Conservation (phyloP, 805 yeast species). For the Zygosaccharomyces gambellarensis region DNA sequence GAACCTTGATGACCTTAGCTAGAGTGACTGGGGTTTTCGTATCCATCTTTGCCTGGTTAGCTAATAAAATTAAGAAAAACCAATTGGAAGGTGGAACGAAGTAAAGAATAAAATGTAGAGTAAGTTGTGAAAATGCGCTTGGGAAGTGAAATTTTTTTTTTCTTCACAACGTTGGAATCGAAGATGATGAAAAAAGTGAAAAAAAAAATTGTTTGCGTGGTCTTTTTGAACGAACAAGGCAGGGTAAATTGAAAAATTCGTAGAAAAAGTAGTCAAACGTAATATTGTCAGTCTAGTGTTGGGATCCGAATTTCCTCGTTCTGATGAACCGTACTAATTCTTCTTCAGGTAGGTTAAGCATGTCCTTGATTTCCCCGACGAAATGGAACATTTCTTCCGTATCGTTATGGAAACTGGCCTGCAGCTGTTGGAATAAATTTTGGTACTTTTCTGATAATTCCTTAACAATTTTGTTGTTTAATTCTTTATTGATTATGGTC, state of each 20-base stretch:
- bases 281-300: neutral
- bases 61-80: constrained; percentile 1
- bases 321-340: constrained; percentile 31
- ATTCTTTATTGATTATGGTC: constrained; percentile 35
- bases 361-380: constrained; percentile 34
- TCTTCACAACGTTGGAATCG: constrained; percentile 3
- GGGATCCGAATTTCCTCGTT: constrained; percentile 14
- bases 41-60: constrained; percentile 32
- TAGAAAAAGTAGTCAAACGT: neutral
- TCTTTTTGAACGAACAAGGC: constrained; percentile 7
- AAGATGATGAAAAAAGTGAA: constrained; percentile 2
- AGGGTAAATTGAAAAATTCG: constrained; percentile 10
- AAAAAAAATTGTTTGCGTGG: constrained; percentile 16
- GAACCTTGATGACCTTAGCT: constrained; percentile 98
- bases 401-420: constrained; percentile 34
- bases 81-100: neutral
- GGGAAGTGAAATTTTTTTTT: constrained; percentile 10
- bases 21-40: constrained; percentile 90
- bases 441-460: constrained; percentile 37
- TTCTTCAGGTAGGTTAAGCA: constrained; percentile 36
- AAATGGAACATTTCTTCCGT: constrained; percentile 37
- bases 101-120: neutral
- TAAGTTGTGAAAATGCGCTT: constrained; percentile 2
- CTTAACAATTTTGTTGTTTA: constrained; percentile 34
- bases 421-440: constrained; percentile 31